Evolutionary conservation across 768 basidiomycete genomes (phyloP).

Genomic region (Boletus eberwhitei): DNA sequence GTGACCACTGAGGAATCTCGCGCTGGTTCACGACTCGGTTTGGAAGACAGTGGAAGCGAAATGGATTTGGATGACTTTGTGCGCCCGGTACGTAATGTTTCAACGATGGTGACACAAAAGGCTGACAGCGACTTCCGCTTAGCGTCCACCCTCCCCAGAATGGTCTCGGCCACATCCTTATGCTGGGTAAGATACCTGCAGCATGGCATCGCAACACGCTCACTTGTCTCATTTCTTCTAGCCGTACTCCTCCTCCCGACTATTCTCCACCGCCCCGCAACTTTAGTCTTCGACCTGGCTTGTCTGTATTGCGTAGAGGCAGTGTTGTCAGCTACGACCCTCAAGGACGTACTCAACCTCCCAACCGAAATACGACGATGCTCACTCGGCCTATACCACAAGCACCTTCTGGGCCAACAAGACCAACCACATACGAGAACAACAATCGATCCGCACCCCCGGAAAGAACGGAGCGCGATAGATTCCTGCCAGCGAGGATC

Average conservation of each 20-base stretch:
- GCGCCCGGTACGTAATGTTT: slow-evolving; percentile 9
- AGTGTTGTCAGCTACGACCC: slow-evolving; percentile 2
- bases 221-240: slow-evolving; percentile 2
- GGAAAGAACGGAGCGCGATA: slow-evolving; percentile 25
- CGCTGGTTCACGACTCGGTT: slow-evolving; percentile 7
- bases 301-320: slow-evolving; percentile 16
- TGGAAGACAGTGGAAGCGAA: slow-evolving; percentile 28
- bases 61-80: slow-evolving; percentile 25
- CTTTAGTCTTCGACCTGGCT: slow-evolving; percentile 13
- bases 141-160: slow-evolving; percentile 27
- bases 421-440: slow-evolving; percentile 13
- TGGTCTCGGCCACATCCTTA: slow-evolving; percentile 26
- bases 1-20: slow-evolving; percentile 10
- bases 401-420: slow-evolving; percentile 5
- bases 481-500: slow-evolving; percentile 21
- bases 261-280: slow-evolving; percentile 20
- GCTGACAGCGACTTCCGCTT: slow-evolving; percentile 3
- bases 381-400: slow-evolving; percentile 10
- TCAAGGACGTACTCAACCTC: slow-evolving; percentile 6
- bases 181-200: slow-evolving; percentile 18
- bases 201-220: neutral
- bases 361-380: slow-evolving; percentile 10
- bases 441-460: slow-evolving; percentile 5
- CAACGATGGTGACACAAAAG: neutral
- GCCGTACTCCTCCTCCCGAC: slow-evolving; percentile 25